phyloP scores from a whole-genome alignment of 164 flowering plant species.

The Pachysandra terminalis region DNA sequence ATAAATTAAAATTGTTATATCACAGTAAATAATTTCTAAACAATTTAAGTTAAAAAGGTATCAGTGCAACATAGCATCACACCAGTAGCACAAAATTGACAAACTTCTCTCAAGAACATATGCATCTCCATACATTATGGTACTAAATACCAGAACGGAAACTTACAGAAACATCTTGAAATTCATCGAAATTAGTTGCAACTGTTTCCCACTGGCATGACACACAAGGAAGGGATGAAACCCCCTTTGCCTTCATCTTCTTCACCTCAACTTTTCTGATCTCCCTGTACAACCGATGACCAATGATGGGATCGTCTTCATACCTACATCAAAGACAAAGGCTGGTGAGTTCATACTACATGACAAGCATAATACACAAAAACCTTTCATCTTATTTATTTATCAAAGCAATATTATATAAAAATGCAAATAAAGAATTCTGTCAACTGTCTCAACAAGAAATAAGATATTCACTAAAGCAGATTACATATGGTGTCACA shows the following conservation, averaged over 20 bases:
- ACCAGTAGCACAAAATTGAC: no score
- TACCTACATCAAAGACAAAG: constrained; percentile 50
- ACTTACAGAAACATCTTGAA: constrained; percentile 93
- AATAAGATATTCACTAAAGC: no score
- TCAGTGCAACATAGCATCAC: no score
- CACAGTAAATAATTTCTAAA: no score
- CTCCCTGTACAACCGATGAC: constrained; percentile 94
- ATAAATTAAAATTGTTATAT: not conserved
- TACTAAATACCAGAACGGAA: not conserved
- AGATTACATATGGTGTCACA: not conserved
- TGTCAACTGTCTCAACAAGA: no score
- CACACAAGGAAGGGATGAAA: constrained; percentile 49
- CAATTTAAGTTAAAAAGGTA: no score
- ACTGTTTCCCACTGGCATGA: constrained; percentile 93
- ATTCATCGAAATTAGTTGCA: constrained; percentile 95
- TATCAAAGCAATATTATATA: no score
- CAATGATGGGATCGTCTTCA: constrained; percentile 87
- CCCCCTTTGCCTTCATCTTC: constrained; percentile 61
- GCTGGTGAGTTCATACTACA: not conserved
- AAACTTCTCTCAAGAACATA: no score
- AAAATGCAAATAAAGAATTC: no score
- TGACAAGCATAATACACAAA: not conserved
- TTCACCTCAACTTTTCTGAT: constrained; percentile 80
- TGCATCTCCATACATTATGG: no score
- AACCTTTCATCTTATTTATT: not conserved